phyloP scores from a whole-genome alignment of 768 basidiomycete species.

The Amyloporia xantha region DNA sequence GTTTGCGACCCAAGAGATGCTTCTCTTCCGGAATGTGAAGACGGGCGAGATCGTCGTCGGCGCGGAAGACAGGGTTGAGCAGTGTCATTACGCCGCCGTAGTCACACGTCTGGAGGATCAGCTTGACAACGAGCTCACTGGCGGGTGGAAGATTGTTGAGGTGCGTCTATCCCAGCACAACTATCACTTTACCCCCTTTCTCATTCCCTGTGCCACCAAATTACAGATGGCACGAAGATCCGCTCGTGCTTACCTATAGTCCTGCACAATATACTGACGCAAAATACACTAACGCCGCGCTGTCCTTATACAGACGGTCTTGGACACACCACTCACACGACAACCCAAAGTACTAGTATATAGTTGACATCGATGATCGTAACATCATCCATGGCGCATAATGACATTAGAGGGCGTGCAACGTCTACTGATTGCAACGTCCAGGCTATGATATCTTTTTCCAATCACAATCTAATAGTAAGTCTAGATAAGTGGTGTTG shows the following conservation, averaged over 20 bases:
- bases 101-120: conserved; percentile 86
- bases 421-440: neutral
- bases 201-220: too few relatives aligned
- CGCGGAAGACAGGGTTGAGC: conserved; percentile 85
- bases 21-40: conserved; percentile 86
- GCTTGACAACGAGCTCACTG: conserved; percentile 86
- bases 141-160: conserved; percentile 98
- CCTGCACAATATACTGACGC: neutral
- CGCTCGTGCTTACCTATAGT: conserved; percentile 40
- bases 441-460: neutral
- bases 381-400: conserved; percentile 6
- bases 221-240: conserved; percentile 51
- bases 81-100: conserved; percentile 89
- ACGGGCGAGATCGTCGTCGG: conserved; percentile 85
- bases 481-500: too few relatives aligned
- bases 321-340: conserved; percentile 11
- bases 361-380: conserved; percentile 7
- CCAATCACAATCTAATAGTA: too few relatives aligned
- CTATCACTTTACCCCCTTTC: neutral
- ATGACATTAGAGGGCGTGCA: neutral
- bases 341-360: conserved; percentile 2
- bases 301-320: too few relatives aligned
- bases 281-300: neutral
- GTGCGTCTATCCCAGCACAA: conserved; percentile 36
- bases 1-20: conserved; percentile 90